phyloP scores from a whole-genome alignment of 2,329 filamentous ascomycete species.

The Periglandula ipomoeae region DNA sequence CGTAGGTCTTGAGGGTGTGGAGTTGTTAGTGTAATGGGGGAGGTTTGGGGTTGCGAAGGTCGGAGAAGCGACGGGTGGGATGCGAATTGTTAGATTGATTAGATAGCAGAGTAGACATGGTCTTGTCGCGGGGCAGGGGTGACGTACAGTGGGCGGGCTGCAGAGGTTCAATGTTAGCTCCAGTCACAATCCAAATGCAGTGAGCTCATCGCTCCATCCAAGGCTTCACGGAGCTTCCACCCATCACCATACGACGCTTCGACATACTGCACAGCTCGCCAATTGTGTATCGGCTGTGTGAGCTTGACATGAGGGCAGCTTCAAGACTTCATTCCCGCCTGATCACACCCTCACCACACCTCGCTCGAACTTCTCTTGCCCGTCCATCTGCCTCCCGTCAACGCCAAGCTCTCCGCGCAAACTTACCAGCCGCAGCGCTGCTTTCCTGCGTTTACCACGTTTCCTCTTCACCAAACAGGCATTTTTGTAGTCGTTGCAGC shows the following conservation, averaged over 20 bases:
- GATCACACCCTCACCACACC: neutral
- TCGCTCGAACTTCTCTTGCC: neutral
- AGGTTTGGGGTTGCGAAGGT: neutral
- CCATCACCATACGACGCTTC: neutral
- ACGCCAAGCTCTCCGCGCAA: neutral
- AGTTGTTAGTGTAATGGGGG: neutral
- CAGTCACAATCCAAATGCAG: too few relatives aligned
- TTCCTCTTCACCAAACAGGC: neutral
- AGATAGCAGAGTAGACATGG: too few relatives aligned
- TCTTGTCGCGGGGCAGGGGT: too few relatives aligned
- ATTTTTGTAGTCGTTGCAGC: constrained; percentile 2
- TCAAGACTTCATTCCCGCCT: neutral
- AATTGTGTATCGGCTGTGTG: neutral
- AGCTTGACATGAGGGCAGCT: constrained; percentile 12
- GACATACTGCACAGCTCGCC: neutral
- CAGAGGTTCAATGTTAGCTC: too few relatives aligned
- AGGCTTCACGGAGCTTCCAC: too few relatives aligned
- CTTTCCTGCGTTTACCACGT: neutral
- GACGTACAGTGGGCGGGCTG: too few relatives aligned
- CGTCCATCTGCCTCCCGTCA: neutral
- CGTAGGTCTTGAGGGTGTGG: neutral
- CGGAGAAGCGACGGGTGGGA: neutral
- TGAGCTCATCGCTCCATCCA: too few relatives aligned
- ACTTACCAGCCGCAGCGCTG: neutral
- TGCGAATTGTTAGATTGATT: too few relatives aligned